A percentile compares a stretch with the other conserved stretches of the same genome.
Evolutionary conservation across 164 flowering plant species (phyloP).

Genomic region (Chimonanthus salicifolius): DNA sequence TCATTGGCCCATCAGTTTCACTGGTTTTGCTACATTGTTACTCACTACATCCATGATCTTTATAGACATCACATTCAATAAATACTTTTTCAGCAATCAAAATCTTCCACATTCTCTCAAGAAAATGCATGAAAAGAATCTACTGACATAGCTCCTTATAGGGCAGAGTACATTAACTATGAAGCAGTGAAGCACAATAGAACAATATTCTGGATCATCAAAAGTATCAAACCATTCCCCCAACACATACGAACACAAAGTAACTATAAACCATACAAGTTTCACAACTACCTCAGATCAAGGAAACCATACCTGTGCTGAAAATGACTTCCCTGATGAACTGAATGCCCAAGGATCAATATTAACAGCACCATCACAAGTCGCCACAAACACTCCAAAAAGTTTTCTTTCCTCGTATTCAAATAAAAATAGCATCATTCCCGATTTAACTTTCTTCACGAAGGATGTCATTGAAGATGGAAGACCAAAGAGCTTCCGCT

Average conservation of each 20-base stretch:
- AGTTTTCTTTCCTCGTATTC: conserved; percentile 57
- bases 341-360: conserved; percentile 50
- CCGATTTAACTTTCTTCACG: conserved; percentile 51
- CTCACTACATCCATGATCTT: too few species aligned
- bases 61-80: too few species aligned
- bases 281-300: background rate
- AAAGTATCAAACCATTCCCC: background rate
- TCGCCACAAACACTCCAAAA: conserved; percentile 62
- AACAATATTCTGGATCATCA: background rate
- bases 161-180: too few species aligned
- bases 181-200: background rate
- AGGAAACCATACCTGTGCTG: conserved; percentile 64
- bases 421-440: conserved; percentile 71
- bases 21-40: too few species aligned
- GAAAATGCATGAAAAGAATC: too few species aligned
- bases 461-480: conserved; percentile 34
- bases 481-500: conserved; percentile 49
- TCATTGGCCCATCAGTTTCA: too few species aligned
- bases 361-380: conserved; percentile 57
- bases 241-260: background rate
- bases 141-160: too few species aligned
- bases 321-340: conserved; percentile 45
- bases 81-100: too few species aligned
- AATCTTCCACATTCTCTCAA: too few species aligned
- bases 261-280: background rate